Base-by-base conservation (phyloP, 2,329 filamentous ascomycete genomes). In the Metarhizium robertsii region DNA sequence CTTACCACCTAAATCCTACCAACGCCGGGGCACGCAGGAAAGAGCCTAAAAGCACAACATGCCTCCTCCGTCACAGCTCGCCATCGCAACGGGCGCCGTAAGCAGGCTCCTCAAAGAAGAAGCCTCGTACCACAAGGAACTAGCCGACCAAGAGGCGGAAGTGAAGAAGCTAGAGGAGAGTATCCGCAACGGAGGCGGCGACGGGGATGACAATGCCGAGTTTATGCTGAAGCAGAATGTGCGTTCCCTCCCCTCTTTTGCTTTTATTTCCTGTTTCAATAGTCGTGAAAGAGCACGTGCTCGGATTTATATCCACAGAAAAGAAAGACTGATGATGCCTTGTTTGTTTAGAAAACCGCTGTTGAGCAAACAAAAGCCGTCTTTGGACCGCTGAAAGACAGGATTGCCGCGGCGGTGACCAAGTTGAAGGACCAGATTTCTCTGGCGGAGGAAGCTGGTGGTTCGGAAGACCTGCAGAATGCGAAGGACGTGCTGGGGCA, bases 61-160 rank as follows among this genome's bases (percentile, higher is more conserved):
- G 91, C 80, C 89, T 3, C 79, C 90, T 36, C 88, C 88, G 48
- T 85, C 86, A 1, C 80, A 85, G 62, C 83, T 96, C 69, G 73
- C 83, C 64, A 94, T 96, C 67, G 85, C 87, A 48, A 94, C 89
- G 29, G 83, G 86, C 59, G 84, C 90, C 20, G 83, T 97, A 62
- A 78, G 81, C 64, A 90, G 94, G 57, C 82, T 97, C 50, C 83
- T 96, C 61, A 96, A 95, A 72, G 94, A 99, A 72, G 90, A 96
- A 71, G 77, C 81, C 43, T 92, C 86, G 64, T 97, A 99, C 75
- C 87, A 92, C 77, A 87, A 87, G 67, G 94, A 99, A 71, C 80
- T 92, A 20, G 76, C 80, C 60, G 78, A 86, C 61, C 92, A 97
- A 69, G 79, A 88, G 63, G 79, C 80, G 58, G 83, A 87, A 55